Conservation (phyloP, 495 filamentous ascomycete genomes). For the Aspergillus sclerotioniger region DNA sequence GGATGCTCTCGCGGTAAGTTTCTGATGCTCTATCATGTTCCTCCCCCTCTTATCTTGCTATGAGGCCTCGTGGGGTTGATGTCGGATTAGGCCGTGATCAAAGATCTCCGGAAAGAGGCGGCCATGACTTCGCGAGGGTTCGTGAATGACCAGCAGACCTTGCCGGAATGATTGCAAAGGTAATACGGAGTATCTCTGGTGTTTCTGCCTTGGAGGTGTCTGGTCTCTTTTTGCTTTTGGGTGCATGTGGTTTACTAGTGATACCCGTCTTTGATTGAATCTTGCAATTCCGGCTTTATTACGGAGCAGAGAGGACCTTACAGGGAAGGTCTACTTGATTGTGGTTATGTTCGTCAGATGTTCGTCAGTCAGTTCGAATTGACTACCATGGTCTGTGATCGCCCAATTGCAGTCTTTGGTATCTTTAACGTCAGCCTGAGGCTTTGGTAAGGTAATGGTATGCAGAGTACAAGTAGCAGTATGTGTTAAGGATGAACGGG, state of each 20-base stretch:
- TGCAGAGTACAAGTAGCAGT: neutral
- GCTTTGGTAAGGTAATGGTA: conserved; percentile 3
- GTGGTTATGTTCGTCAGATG: neutral
- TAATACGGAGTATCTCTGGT: neutral
- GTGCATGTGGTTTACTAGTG: neutral
- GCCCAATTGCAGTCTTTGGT: conserved; percentile 18
- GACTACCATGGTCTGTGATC: conserved; percentile 5
- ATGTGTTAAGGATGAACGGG: conserved; percentile 5
- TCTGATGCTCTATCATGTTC: neutral
- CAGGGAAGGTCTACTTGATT: no score
- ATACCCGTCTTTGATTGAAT: no score
- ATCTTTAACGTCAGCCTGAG: conserved; percentile 21
- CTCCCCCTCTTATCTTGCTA: neutral
- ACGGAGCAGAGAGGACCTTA: no score
- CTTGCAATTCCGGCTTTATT: neutral
- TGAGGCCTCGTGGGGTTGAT: neutral
- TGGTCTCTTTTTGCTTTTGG: neutral
- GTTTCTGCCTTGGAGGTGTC: no score
- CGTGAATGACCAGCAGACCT: conserved; percentile 20
- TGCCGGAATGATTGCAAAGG: conserved; percentile 22
- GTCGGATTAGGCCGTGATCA: conserved; percentile 60
- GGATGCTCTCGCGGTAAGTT: conserved; percentile 83
- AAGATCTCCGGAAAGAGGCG: conserved; percentile 66
- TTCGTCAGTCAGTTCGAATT: neutral
- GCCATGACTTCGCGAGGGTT: conserved; percentile 17